A percentile compares a stretch with the other conserved stretches of the same genome.
Conservation (phyloP, 352 stramenopile genomes). For the Pilasporangium apinafurcum region DNA sequence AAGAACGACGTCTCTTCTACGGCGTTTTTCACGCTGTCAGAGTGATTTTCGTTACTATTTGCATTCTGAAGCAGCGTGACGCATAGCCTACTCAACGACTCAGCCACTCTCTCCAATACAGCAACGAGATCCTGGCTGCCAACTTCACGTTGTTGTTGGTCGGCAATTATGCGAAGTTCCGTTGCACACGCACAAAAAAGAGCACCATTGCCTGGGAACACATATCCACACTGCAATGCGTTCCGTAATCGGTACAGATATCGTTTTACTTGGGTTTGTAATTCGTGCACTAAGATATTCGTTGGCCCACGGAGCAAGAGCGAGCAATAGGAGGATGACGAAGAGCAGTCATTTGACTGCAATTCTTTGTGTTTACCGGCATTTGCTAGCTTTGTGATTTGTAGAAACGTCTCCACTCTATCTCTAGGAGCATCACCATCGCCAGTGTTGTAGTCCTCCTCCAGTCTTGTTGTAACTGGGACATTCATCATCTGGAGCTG, state of each 20-base stretch:
- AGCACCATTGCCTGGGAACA: constrained; percentile 6
- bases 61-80: constrained; percentile 4
- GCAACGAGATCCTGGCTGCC: no score
- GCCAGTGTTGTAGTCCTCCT: background rate
- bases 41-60: background rate
- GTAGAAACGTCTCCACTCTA: background rate
- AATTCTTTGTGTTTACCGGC: no score
- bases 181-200: constrained; percentile 4
- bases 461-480: background rate
- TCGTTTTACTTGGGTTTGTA: constrained; percentile 1
- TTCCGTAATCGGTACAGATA: background rate
- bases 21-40: background rate
- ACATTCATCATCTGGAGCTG: constrained; percentile 2
- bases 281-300: background rate
- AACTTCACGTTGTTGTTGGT: background rate
- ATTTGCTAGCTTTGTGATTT: no score
- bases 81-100: constrained; percentile 2
- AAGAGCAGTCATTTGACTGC: no score
- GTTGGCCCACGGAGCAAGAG: constrained; percentile 3
- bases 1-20: background rate
- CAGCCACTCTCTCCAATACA: background rate
- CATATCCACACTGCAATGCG: background rate
- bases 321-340: no score
- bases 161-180: background rate
- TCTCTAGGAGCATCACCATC: background rate